phyloP scores from a whole-genome alignment of 768 basidiomycete species.

The Suillus luteus region DNA sequence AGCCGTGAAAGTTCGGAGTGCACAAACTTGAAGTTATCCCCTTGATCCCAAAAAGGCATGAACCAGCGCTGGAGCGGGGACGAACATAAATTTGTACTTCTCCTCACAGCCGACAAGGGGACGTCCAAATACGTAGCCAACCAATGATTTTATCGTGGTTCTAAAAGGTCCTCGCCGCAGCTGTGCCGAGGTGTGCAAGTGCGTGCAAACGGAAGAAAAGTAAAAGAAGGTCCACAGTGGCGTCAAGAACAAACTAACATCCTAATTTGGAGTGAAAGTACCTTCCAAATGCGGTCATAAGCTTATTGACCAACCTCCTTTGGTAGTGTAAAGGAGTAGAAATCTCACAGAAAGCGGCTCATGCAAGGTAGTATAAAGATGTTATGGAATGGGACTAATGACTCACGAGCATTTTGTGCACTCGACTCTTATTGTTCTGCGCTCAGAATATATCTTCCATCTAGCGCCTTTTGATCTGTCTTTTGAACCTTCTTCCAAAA shows the following conservation, averaged over 20 bases:
- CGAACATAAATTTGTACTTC: not conserved
- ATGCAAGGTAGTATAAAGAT: conserved; percentile 28
- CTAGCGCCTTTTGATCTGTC: conserved; percentile 6
- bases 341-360: not conserved
- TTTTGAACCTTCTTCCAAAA: not conserved
- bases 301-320: conserved; percentile 22
- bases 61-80: not conserved
- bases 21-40: conserved; percentile 1
- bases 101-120: conserved; percentile 22
- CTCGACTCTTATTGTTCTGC: conserved; percentile 35
- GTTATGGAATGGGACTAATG: conserved; percentile 4
- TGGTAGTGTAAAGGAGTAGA: conserved; percentile 29
- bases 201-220: not conserved
- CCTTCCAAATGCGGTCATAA: conserved; percentile 24
- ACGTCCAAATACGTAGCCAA: conserved; percentile 21
- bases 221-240: conserved; percentile 1
- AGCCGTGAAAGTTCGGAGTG: not conserved
- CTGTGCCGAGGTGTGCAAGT: not conserved
- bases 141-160: not conserved
- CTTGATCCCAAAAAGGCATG: conserved; percentile 21
- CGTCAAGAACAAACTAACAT: conserved; percentile 25
- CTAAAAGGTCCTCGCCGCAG: not conserved
- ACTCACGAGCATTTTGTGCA: conserved; percentile 22
- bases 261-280: conserved; percentile 31
- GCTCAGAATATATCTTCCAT: conserved; percentile 11